These are phyloP conservation scores for Obelidium mucronatum DNA, from an alignment of 192 early-diverging fungal genomes.

Conservation along the genomic window DNA sequence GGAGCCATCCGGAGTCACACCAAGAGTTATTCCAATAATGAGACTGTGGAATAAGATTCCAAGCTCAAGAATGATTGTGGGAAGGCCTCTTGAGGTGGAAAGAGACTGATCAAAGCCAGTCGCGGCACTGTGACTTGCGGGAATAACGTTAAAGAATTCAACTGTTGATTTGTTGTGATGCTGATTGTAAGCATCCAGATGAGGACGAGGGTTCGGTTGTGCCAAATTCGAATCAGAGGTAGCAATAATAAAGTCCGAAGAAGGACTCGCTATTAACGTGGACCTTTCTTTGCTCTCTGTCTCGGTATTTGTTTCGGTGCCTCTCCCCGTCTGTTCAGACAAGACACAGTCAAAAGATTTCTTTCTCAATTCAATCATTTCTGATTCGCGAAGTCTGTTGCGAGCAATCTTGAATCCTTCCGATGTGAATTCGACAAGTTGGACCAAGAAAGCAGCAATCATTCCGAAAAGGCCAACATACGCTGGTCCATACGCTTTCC, in stretches of 20 bases:
- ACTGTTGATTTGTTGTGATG: background rate
- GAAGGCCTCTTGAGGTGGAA: slow-evolving; percentile 13
- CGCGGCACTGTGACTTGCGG: background rate
- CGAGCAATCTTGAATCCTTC: slow-evolving; percentile 16
- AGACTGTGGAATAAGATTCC: slow-evolving; percentile 58
- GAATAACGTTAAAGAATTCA: background rate
- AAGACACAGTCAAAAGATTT: background rate
- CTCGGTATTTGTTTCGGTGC: background rate
- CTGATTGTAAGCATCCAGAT: background rate
- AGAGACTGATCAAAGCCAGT: background rate
- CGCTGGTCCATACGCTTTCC: slow-evolving; percentile 27
- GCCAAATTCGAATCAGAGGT: background rate
- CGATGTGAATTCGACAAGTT: slow-evolving; percentile 38
- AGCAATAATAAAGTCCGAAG: background rate
- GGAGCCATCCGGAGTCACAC: slow-evolving; percentile 34
- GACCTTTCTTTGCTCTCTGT: background rate
- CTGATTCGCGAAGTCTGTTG: background rate
- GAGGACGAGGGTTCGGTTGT: background rate
- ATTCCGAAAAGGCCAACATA: slow-evolving; percentile 51
- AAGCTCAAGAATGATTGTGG: slow-evolving; percentile 49
- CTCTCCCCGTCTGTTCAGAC: background rate
- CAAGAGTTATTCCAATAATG: slow-evolving; percentile 43
- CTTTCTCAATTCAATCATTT: background rate
- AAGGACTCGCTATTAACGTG: background rate
- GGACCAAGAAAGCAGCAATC: slow-evolving; percentile 43